phyloP scores from a whole-genome alignment of 345 rosid genomes.

The Salix exigua region DNA sequence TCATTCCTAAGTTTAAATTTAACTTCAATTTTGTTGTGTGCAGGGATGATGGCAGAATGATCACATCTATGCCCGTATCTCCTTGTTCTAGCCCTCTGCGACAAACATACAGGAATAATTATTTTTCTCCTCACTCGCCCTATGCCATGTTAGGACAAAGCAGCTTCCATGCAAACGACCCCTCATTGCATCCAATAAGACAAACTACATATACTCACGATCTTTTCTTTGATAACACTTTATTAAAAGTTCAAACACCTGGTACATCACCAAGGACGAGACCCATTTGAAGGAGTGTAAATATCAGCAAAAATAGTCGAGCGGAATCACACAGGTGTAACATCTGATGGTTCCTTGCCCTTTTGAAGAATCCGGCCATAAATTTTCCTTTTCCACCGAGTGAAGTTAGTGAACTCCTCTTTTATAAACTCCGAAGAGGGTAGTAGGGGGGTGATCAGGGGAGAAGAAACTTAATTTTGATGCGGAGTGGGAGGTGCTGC shows the following conservation, averaged over 20 bases:
- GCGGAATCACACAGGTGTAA: background rate
- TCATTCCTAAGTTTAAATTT: background rate
- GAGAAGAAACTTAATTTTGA: background rate
- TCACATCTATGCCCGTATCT: slow-evolving; percentile 81
- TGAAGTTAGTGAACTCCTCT: slow-evolving; percentile 7
- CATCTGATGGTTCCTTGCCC: background rate
- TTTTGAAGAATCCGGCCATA: background rate
- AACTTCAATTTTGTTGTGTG: slow-evolving; percentile 13
- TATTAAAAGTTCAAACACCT: slow-evolving; percentile 43
- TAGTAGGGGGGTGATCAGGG: background rate
- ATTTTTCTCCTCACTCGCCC: slow-evolving; percentile 72
- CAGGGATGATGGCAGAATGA: slow-evolving; percentile 70
- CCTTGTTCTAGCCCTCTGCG: slow-evolving; percentile 90
- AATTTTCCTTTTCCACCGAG: background rate
- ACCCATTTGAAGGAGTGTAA: slow-evolving; percentile 40
- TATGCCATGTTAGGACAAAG: slow-evolving; percentile 45
- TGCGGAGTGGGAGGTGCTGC: background rate
- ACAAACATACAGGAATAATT: slow-evolving; percentile 61
- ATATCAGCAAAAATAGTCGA: slow-evolving; percentile 14
- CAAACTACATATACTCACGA: slow-evolving; percentile 36
- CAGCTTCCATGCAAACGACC: slow-evolving; percentile 50
- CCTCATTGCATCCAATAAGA: slow-evolving; percentile 44
- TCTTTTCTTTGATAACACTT: slow-evolving; percentile 40
- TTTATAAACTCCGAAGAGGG: background rate
- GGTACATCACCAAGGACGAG: slow-evolving; percentile 53